phyloP scores from a whole-genome alignment of 1,139 yeast species.

The Protomyces pachydermus region DNA sequence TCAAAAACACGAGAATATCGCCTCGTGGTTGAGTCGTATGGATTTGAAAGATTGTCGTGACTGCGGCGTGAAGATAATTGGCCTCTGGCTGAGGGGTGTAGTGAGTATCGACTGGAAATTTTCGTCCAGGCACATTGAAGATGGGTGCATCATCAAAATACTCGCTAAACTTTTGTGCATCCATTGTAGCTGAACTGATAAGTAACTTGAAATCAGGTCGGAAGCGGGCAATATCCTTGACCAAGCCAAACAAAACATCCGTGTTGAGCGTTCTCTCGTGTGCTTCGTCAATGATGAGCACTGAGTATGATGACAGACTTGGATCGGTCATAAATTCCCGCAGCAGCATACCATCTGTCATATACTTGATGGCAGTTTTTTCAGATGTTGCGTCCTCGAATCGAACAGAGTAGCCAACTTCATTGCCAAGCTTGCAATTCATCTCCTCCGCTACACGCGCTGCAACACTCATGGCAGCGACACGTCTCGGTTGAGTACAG shows the following conservation, averaged over 20 bases:
- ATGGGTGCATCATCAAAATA: conserved; percentile 79
- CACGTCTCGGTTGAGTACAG: conserved; percentile 93
- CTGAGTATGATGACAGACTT: conserved; percentile 60
- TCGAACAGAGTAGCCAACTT: conserved; percentile 83
- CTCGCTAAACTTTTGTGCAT: conserved; percentile 75
- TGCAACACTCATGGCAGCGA: conserved; percentile 93
- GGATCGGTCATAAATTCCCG: conserved; percentile 82
- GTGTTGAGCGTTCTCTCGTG: conserved; percentile 93
- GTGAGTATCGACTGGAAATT: conserved; percentile 81
- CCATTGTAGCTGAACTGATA: conserved; percentile 91
- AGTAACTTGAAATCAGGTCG: conserved; percentile 68
- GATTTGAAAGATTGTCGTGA: conserved; percentile 73
- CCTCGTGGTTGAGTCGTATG: conserved; percentile 56
- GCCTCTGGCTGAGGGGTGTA: conserved; percentile 88
- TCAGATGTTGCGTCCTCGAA: conserved; percentile 71
- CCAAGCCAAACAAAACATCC: conserved; percentile 75
- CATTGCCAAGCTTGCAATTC: conserved; percentile 62
- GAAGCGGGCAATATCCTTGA: conserved; percentile 62
- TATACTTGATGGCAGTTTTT: conserved; percentile 67
- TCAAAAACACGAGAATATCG: conserved; percentile 82
- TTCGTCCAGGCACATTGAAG: conserved; percentile 71
- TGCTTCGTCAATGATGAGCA: conserved; percentile 92
- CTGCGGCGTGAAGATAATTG: conserved; percentile 80
- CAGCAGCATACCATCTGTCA: conserved; percentile 92
- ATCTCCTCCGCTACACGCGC: conserved; percentile 85